Percentiles rank a stretch among this genome's conserved stretches.
Conservation (phyloP, 208 protist species). For the Leishmania lainsoni region DNA sequence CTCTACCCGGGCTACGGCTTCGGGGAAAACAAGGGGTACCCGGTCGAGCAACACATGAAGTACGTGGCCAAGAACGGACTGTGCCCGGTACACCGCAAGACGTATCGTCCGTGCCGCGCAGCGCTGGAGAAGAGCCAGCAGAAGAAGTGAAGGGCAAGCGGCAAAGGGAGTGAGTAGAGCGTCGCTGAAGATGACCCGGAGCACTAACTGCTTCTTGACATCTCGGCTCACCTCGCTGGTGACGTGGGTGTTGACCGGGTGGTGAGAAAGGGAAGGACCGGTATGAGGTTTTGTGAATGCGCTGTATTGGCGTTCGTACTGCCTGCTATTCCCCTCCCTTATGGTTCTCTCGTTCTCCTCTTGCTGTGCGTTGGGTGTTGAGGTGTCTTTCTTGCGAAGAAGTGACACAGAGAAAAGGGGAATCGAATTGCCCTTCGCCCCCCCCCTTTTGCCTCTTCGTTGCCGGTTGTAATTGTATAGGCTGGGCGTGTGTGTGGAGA, state of each 20-base stretch:
- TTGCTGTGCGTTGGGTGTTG: not conserved
- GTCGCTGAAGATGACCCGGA: not conserved
- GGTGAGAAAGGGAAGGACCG: not conserved
- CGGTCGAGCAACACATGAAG: conserved; percentile 88
- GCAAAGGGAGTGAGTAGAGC: not conserved
- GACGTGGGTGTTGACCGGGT: not conserved
- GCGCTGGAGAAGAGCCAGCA: conserved; percentile 46
- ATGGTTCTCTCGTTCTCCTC: not conserved
- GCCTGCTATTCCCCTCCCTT: not conserved
- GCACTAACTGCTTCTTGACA: not conserved
- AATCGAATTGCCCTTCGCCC: not conserved
- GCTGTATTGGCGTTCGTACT: not conserved
- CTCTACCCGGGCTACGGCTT: conserved; percentile 87
- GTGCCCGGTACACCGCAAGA: conserved; percentile 80
- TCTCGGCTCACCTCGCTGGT: not conserved
- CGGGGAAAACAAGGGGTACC: conserved; percentile 86
- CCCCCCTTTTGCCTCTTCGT: not conserved
- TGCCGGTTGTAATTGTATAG: not conserved
- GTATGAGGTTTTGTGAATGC: not conserved
- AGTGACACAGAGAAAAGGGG: not conserved
- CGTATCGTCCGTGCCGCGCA: conserved; percentile 72
- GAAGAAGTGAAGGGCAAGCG: conserved; percentile 11
- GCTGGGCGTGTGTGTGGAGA: not conserved
- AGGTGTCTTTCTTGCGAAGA: not conserved
- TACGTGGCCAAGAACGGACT: conserved; percentile 66